phyloP scores from a whole-genome alignment of 805 yeast species.

The Metschnikowia santaceciliae region DNA sequence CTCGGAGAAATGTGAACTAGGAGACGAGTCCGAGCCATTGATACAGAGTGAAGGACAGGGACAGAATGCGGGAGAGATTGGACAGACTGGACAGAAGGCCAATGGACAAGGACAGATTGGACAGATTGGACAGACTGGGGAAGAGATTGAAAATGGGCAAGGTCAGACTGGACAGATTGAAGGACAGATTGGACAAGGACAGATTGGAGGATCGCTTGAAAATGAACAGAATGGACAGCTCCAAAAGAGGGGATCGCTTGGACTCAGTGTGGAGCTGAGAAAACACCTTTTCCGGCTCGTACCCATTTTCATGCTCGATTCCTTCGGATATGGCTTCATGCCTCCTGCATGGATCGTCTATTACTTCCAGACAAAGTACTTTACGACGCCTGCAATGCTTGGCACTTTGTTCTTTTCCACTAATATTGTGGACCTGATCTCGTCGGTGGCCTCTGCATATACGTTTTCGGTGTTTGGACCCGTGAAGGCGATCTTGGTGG shows the following conservation, averaged over 20 bases:
- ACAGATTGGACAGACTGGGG: too few relatives aligned
- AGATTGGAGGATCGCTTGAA: too few relatives aligned
- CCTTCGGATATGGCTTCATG: slow-evolving; percentile 87
- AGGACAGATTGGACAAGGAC: too few relatives aligned
- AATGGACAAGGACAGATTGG: too few relatives aligned
- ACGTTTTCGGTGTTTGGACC: slow-evolving; percentile 72
- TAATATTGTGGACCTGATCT: slow-evolving; percentile 57
- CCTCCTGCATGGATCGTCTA: slow-evolving; percentile 85
- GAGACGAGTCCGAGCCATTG: slow-evolving; percentile 3
- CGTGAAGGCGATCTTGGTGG: slow-evolving; percentile 64
- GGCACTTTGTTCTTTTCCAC: slow-evolving; percentile 68
- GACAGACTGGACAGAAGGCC: too few relatives aligned
- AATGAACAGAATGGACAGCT: too few relatives aligned
- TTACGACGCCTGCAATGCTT: slow-evolving; percentile 50
- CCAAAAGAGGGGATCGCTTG: neutral
- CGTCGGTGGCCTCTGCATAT: slow-evolving; percentile 74
- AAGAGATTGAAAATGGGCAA: too few relatives aligned
- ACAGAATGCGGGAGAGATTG: neutral
- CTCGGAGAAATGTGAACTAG: slow-evolving; percentile 50
- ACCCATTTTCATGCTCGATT: slow-evolving; percentile 73
- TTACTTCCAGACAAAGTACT: slow-evolving; percentile 61
- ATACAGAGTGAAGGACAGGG: neutral
- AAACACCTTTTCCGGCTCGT: slow-evolving; percentile 46
- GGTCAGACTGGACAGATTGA: too few relatives aligned
- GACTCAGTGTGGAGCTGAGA: slow-evolving; percentile 40